Evolutionary conservation across 306 rosid genomes (phyloP), one percentile per base, ranked within the genome.

Genomic region (Quercus wislizeni): DNA sequence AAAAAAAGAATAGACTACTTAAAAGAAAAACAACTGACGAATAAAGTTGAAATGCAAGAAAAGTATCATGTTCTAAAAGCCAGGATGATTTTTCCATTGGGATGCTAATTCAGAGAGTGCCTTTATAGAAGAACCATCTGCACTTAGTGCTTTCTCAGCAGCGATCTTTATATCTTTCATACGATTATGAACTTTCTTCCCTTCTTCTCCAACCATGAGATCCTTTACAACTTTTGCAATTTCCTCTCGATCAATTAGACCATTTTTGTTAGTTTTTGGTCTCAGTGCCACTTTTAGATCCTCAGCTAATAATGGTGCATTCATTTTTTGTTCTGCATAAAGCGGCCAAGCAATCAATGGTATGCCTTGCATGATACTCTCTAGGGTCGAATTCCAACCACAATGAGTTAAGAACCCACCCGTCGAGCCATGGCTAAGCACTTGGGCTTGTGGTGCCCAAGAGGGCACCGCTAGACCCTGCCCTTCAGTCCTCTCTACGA

Each of bases 271-370:
- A 30, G 31, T 35, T 52, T 79, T 81, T 10, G 88, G 78, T 52
- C 86, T 76, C 11, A 84, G 18, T 5, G 80, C 88, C 51, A 86
- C 81, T 63, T 56, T 59, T 3, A 82, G 28, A 3, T 69, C 83
- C 49, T 79, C 75, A 41, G 19, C 58, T 18, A 83, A 9, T 55
- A 79, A 55, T 6, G 55, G 1, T 52, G 83, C 86, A 79, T 54
- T 71, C 78, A 63, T 83, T 43, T 63, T 79, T 13, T 83, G 83
- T 43, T 83, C 83, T 27, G 83, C 77, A 33, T 54, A 83, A 0
- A 79, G 75, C n/a, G 83, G 83, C 83, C 86, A 83, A 0, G 81
- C 77, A 13, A 79, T 79, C 20, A 83, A 20, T 41, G 86, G 83
- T 61, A 75, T 30, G 15, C 83, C 83, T 17, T 71, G 69, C 17